Percentiles rank a stretch among this genome's conserved stretches.
Evolutionary conservation across 2,329 filamentous ascomycete species (phyloP).

Genomic region (Penicillium sp.): DNA sequence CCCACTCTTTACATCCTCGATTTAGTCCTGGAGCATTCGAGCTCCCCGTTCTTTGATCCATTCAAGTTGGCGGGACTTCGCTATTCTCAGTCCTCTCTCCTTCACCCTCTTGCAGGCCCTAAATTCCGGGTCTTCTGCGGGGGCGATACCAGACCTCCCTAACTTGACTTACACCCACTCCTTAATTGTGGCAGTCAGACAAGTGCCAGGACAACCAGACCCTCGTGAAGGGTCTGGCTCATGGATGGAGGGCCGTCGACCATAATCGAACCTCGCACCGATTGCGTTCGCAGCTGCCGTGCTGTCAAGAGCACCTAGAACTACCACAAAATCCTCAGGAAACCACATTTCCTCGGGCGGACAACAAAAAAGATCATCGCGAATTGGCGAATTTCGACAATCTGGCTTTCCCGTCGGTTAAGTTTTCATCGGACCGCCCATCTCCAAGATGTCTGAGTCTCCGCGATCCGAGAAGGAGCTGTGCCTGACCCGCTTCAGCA

Average conservation of each 20-base stretch:
- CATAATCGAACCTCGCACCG: slow-evolving; percentile 25
- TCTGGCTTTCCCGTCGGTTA: slow-evolving; percentile 17
- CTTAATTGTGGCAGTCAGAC: slow-evolving; percentile 33
- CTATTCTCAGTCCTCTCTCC: slow-evolving; percentile 64
- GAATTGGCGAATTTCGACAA: slow-evolving; percentile 4
- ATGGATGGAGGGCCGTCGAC: slow-evolving; percentile 33
- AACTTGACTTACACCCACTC: slow-evolving; percentile 55
- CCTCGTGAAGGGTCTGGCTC: slow-evolving; percentile 42
- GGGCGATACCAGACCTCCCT: slow-evolving; percentile 96
- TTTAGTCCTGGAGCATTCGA: slow-evolving; percentile 37
- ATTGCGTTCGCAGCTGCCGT: slow-evolving; percentile 23
- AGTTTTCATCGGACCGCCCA: neutral
- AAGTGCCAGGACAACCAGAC: slow-evolving; percentile 37
- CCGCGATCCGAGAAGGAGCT: slow-evolving; percentile 59
- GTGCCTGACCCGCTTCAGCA: slow-evolving; percentile 57
- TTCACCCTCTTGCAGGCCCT: slow-evolving; percentile 87
- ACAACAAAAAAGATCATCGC: slow-evolving; percentile 4
- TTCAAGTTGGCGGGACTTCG: slow-evolving; percentile 92
- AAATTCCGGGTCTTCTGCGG: slow-evolving; percentile 90
- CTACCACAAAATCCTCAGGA: slow-evolving; percentile 2
- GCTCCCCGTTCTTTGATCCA: slow-evolving; percentile 46
- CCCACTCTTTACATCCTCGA: neutral
- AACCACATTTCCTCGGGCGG: neutral
- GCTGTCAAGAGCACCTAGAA: slow-evolving; percentile 15
- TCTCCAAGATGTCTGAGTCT: slow-evolving; percentile 45